Percentiles rank a stretch among this genome's conserved stretches.
phyloP scores from a whole-genome alignment of 2,329 filamentous ascomycete species.

The Westerdykella sp. region DNA sequence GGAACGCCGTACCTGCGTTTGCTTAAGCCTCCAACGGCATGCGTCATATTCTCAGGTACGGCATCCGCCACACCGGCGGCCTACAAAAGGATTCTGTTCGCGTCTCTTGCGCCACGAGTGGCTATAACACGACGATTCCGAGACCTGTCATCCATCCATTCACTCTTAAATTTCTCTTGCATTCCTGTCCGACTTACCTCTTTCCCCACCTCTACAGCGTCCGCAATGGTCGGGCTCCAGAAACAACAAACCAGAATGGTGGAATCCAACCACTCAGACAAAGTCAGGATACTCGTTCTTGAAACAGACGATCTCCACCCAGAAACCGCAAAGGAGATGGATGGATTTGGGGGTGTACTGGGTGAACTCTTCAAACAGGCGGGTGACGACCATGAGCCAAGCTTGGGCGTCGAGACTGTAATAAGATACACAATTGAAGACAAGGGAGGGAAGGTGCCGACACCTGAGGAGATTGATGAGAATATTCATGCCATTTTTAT shows the following conservation, averaged over 20 bases:
- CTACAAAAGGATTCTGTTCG: no score
- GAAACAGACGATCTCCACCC: conserved; percentile 54
- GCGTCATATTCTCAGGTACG: no score
- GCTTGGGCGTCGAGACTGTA: conserved; percentile 50
- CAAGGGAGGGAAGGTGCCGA: conserved; percentile 39
- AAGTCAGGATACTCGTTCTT: conserved; percentile 48
- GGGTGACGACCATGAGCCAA: conserved; percentile 49
- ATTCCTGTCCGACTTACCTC: background rate
- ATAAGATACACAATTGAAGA: conserved; percentile 50
- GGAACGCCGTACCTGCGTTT: no score
- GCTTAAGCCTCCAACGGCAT: no score
- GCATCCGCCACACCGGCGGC: no score
- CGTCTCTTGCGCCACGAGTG: no score
- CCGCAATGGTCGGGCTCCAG: background rate
- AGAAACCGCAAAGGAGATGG: conserved; percentile 45
- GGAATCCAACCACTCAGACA: conserved; percentile 22
- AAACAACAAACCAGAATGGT: conserved; percentile 7
- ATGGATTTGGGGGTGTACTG: conserved; percentile 51
- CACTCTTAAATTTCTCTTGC: no score
- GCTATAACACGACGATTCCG: no score
- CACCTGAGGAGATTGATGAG: conserved; percentile 43
- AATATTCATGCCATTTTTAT: conserved; percentile 42
- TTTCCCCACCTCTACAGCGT: background rate
- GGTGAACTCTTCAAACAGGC: conserved; percentile 48
- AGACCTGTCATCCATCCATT: no score